Conservation (phyloP, 1,284 basidiomycete genomes). For the Ceratobasidium sp. region DNA sequence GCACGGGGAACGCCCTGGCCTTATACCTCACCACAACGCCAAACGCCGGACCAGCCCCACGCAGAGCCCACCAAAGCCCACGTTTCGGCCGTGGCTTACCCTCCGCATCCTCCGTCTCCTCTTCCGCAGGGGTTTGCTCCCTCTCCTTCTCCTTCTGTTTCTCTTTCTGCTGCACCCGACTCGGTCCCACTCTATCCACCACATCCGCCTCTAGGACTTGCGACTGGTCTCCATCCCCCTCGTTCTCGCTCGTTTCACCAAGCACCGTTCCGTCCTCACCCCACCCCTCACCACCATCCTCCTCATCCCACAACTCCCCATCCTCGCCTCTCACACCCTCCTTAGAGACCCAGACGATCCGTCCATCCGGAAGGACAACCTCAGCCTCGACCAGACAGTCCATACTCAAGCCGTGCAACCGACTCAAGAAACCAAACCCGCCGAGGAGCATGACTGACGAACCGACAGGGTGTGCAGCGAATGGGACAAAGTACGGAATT, state of each 20-base stretch:
- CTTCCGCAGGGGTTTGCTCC: slow-evolving; percentile 60
- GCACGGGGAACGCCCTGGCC: slow-evolving; percentile 86
- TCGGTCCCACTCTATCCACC: too few relatives aligned
- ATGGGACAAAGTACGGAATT: slow-evolving; percentile 88
- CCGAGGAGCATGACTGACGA: slow-evolving; percentile 88
- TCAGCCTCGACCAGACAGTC: slow-evolving; percentile 90
- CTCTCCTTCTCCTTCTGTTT: slow-evolving; percentile 64
- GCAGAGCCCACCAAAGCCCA: slow-evolving; percentile 86
- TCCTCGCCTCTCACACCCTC: slow-evolving; percentile 30
- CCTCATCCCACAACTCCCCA: slow-evolving; percentile 32
- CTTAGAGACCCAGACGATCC: slow-evolving; percentile 65
- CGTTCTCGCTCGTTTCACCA: slow-evolving; percentile 53
- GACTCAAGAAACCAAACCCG: slow-evolving; percentile 90
- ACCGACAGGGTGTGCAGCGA: slow-evolving; percentile 65
- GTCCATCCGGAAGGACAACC: slow-evolving; percentile 85
- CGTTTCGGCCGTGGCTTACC: slow-evolving; percentile 54
- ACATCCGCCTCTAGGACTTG: too few relatives aligned
- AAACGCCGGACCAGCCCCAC: slow-evolving; percentile 87
- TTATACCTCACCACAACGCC: slow-evolving; percentile 91
- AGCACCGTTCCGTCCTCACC: slow-evolving; percentile 9
- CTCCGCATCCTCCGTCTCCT: slow-evolving; percentile 52
- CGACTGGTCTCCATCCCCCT: too few relatives aligned
- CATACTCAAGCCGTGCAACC: slow-evolving; percentile 86
- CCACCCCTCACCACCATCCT: slow-evolving; percentile 48
- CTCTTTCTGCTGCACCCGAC: not conserved